Evolutionary conservation across 768 basidiomycete genomes (phyloP).

Genomic region (Phaeotremella skinneri): DNA sequence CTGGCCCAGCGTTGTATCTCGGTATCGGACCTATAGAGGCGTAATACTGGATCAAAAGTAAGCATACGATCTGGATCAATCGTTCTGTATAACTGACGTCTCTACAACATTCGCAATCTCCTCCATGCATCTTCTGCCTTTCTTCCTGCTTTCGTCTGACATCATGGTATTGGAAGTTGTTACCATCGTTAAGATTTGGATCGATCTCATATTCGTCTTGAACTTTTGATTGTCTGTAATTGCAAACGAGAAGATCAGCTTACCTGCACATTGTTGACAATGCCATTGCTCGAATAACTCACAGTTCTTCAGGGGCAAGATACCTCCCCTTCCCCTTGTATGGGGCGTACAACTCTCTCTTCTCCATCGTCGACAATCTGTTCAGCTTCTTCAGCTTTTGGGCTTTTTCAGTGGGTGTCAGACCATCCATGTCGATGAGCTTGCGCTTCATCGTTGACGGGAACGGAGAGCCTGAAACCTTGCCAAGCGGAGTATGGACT

Average conservation of each 20-base stretch:
- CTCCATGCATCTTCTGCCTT: constrained; percentile 66
- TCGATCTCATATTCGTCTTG: constrained; percentile 67
- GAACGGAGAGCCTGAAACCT: not conserved
- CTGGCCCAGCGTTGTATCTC: constrained; percentile 62
- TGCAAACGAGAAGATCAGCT: constrained; percentile 13
- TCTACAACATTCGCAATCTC: constrained; percentile 77
- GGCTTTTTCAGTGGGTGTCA: constrained; percentile 35
- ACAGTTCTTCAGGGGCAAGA: constrained; percentile 33
- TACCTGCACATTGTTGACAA: not conserved
- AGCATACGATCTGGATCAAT: no score
- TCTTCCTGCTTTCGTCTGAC: constrained; percentile 69
- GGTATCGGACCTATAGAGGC: constrained; percentile 72
- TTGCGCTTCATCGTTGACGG: constrained; percentile 1
- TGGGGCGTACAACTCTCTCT: constrained; percentile 30
- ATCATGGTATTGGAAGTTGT: constrained; percentile 68
- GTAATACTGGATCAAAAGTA: constrained; percentile 66
- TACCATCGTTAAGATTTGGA: constrained; percentile 64
- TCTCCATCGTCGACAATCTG: constrained; percentile 29
- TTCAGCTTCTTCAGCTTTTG: constrained; percentile 24
- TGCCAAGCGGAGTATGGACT: not conserved
- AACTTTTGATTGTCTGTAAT: constrained; percentile 12
- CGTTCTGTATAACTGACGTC: constrained; percentile 59
- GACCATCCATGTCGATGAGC: constrained; percentile 11
- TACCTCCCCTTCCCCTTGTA: constrained; percentile 49
- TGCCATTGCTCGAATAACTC: constrained; percentile 9